Percentiles rank a stretch among this genome's conserved stretches.
phyloP scores from a whole-genome alignment of 768 basidiomycete species.

The Kondoa subrosea region DNA sequence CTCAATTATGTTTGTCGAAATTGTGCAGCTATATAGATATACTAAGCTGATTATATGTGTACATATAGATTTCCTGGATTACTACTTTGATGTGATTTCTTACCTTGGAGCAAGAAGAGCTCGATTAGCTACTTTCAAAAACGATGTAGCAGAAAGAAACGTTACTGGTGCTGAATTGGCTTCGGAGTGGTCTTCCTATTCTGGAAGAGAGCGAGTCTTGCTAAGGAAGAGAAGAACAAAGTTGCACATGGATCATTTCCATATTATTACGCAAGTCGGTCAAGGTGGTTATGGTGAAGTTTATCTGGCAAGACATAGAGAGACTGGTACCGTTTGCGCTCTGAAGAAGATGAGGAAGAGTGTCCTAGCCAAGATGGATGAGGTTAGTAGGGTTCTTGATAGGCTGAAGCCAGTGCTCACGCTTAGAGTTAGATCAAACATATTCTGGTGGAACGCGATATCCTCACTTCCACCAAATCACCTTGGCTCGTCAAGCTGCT shows the following conservation, averaged over 20 bases:
- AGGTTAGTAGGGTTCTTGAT: slow-evolving; percentile 41
- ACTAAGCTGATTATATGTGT: background rate
- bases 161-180: slow-evolving; percentile 27
- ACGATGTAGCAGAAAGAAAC: slow-evolving; percentile 52
- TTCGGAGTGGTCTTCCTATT: slow-evolving; percentile 81
- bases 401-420: background rate
- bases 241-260: slow-evolving; percentile 82
- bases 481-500: slow-evolving; percentile 89
- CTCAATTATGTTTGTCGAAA: slow-evolving; percentile 60
- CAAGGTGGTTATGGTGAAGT: slow-evolving; percentile 99
- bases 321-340: slow-evolving; percentile 90
- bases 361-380: slow-evolving; percentile 94
- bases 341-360: slow-evolving; percentile 94
- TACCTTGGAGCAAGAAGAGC: slow-evolving; percentile 76
- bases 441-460: slow-evolving; percentile 92
- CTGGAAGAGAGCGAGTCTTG: slow-evolving; percentile 78
- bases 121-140: slow-evolving; percentile 62
- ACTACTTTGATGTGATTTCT: slow-evolving; percentile 88
- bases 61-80: slow-evolving; percentile 35
- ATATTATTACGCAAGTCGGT: slow-evolving; percentile 95
- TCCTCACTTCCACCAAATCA: slow-evolving; percentile 88
- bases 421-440: slow-evolving; percentile 59
- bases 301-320: slow-evolving; percentile 82
- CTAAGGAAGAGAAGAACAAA: slow-evolving; percentile 86
- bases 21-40: background rate